Conservation (phyloP, 2,329 filamentous ascomycete species). For the Fusarium avenaceum region DNA sequence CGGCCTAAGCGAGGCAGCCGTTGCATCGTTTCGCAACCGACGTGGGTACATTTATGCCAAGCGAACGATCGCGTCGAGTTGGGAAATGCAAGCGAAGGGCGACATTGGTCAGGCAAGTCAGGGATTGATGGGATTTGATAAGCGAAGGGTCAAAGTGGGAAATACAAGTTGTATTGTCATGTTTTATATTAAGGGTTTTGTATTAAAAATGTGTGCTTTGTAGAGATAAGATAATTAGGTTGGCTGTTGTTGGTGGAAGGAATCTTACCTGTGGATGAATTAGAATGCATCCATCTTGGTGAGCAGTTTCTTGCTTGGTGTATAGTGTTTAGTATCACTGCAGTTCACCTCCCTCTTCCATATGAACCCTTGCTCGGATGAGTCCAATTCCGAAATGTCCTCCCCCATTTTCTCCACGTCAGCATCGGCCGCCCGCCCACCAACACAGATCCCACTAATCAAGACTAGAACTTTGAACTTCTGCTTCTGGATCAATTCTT, state of each 20-base stretch:
- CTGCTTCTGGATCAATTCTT: constrained; percentile 32
- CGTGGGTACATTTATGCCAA: constrained; percentile 25
- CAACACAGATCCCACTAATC: constrained; percentile 28
- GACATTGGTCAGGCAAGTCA: no score
- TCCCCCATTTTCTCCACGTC: constrained; percentile 20
- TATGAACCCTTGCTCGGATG: constrained; percentile 28
- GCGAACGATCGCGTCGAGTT: constrained; percentile 1
- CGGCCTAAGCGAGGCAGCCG: constrained; percentile 36
- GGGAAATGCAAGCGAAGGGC: constrained; percentile 18
- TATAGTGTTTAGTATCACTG: neutral
- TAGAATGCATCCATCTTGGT: neutral
- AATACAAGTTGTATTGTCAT: neutral
- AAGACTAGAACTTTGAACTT: neutral
- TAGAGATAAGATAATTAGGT: neutral
- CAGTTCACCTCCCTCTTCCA: constrained; percentile 14
- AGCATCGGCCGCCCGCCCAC: constrained; percentile 20
- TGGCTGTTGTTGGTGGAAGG: neutral
- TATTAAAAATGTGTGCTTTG: no score
- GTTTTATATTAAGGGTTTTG: neutral
- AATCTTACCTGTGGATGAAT: neutral
- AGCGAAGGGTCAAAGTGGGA: constrained; percentile 15
- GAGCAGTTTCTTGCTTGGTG: neutral
- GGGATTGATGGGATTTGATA: constrained; percentile 17
- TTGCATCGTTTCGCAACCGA: constrained; percentile 49
- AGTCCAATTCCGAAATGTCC: constrained; percentile 24